Evolutionary conservation across 163 green algal genomes (phyloP).

Genomic region (Coccomyxa subellipsoidea): DNA sequence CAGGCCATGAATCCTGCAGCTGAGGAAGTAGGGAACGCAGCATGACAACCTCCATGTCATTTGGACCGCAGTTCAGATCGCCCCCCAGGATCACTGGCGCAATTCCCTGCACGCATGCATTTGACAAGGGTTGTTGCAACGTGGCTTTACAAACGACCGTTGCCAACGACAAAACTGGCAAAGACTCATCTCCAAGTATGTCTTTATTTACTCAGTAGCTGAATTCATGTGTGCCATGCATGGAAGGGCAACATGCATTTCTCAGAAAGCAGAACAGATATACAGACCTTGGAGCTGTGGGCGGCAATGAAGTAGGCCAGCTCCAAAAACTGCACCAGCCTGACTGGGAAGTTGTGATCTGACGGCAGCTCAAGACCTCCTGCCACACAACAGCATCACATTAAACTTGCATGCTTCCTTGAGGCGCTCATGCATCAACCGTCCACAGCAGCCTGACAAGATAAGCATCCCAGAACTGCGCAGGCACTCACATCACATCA

Average conservation of each 20-base stretch:
- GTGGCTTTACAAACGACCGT: neutral
- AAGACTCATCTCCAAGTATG: too few relatives aligned
- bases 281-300: neutral
- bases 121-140: too few relatives aligned
- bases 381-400: neutral
- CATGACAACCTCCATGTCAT: slow-evolving; percentile 7
- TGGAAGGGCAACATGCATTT: too few relatives aligned
- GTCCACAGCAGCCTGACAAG: too few relatives aligned
- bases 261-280: neutral
- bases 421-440: too few relatives aligned
- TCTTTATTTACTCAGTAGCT: too few relatives aligned
- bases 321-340: neutral
- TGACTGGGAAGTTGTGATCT: neutral
- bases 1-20: slow-evolving; percentile 10
- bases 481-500: too few relatives aligned
- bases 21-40: slow-evolving; percentile 6
- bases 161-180: neutral
- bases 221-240: too few relatives aligned
- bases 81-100: slow-evolving; percentile 8
- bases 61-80: slow-evolving; percentile 11
- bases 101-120: neutral
- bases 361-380: neutral
- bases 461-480: too few relatives aligned
- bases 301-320: neutral
- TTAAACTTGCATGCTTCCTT: neutral